A percentile compares a stretch with the other conserved stretches of the same genome.
phyloP scores from a whole-genome alignment of 495 filamentous ascomycete species.

The Talaromyces wortmannii region DNA sequence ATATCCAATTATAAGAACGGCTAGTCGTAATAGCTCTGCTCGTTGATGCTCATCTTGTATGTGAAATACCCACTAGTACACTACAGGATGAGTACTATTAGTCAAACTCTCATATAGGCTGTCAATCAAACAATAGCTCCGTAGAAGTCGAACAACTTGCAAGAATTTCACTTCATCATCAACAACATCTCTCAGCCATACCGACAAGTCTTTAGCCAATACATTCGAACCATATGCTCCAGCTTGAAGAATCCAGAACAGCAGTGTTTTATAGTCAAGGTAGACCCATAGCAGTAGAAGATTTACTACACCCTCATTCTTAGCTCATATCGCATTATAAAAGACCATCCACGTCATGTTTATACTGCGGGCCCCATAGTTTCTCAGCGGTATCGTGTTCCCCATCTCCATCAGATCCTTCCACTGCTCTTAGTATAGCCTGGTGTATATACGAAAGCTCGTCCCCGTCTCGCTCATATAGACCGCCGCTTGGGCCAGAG shows the following conservation, averaged over 20 bases:
- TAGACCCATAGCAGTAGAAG: constrained; percentile 26
- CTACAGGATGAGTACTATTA: constrained; percentile 24
- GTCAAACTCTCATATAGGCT: constrained; percentile 10
- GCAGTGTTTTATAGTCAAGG: constrained; percentile 22
- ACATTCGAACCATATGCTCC: constrained; percentile 4
- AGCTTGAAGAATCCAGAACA: constrained; percentile 13
- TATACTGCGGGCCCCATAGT: constrained; percentile 7
- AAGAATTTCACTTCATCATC: constrained; percentile 17
- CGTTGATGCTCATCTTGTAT: not conserved
- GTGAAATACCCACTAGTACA: constrained; percentile 9
- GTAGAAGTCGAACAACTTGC: constrained; percentile 14
- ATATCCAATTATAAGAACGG: constrained; percentile 15
- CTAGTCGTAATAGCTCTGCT: constrained; percentile 8
- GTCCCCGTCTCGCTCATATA: constrained; percentile 16
- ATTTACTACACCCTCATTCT: constrained; percentile 19
- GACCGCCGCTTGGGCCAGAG: constrained; percentile 23
- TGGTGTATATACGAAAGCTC: constrained; percentile 14
- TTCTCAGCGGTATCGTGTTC: not conserved
- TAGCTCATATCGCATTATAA: constrained; percentile 15
- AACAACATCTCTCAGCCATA: constrained; percentile 20
- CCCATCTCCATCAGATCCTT: constrained; percentile 13
- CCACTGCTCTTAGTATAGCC: constrained; percentile 26
- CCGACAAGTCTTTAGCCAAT: constrained; percentile 4
- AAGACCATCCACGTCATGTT: constrained; percentile 19
- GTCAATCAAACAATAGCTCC: constrained; percentile 23